Base-by-base conservation (phyloP, 176 grass and related monocot genomes). In the Poa annua region DNA sequence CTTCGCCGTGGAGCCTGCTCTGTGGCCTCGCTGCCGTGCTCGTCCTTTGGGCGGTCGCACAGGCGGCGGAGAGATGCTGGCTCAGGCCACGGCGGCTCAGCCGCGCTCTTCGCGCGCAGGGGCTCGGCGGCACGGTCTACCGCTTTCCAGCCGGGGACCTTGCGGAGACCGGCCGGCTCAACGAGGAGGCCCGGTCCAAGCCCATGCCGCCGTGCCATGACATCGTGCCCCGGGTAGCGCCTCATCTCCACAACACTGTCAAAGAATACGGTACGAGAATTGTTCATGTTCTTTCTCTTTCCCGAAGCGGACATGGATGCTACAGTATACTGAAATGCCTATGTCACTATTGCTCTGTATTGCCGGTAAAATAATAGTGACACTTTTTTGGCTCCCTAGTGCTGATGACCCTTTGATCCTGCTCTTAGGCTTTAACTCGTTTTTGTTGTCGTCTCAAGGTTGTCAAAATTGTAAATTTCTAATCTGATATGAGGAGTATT, bases 161-260 rank as follows among this genome's bases (percentile, higher is more conserved):
- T 19, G 36, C 62, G 62, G 94, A 97, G 76, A 84, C 32, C 25
- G 36, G 4, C 20, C 84, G 86, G 70, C 89, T 88, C 82, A 83
- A 84, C 81, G 51, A 52, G 17, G 91, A 83, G 83, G 89, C 76
- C 22, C 66, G 71, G 52, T 73, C 94, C 60, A 91, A 55, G 71
- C 89, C 91, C 85, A 91, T 94, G 91, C 5, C 79, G 4, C 75
- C 44, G 13, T 92, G 87, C 48, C 94, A 97, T 13, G 71, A 90
- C 42, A 88, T 92, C 42, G 55, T 70, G 4, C 81, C 89, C 21
- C 87, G 87, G 11, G 71, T 97, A 54, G 16, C 25, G n/a, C 91
- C 91, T 0, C 32, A 79, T 5, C 25, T 90, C 12, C 21, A 62
- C 6, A 66, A n/a, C 60, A 54, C 52, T 7, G 51, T 88, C 68